Percentiles rank a stretch among this genome's conserved stretches.
phyloP scores from a whole-genome alignment of 768 basidiomycete genomes.

The Russula earlei region DNA sequence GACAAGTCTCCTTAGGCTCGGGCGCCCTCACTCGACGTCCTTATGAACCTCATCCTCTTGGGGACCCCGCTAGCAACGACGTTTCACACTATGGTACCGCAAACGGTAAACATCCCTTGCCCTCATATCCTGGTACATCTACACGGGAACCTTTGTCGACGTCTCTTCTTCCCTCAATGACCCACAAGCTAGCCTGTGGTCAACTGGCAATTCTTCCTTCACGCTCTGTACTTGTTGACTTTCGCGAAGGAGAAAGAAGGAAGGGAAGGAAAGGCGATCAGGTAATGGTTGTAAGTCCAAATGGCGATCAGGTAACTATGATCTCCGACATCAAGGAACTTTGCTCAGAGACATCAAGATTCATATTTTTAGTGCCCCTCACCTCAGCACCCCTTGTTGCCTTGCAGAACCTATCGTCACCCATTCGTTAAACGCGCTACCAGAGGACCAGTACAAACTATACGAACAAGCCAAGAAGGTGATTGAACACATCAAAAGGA shows the following conservation, averaged over 20 bases:
- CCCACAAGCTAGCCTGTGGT: conserved; percentile 40
- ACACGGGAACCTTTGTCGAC: conserved; percentile 11
- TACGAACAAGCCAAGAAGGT: conserved; percentile 39
- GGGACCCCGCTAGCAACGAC: background rate
- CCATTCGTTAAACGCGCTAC: conserved; percentile 32
- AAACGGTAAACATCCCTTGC: background rate
- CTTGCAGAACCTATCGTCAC: conserved; percentile 34
- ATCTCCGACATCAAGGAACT: background rate
- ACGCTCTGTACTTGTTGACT: conserved; percentile 41
- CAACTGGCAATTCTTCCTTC: conserved; percentile 44
- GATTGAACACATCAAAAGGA: conserved; percentile 40
- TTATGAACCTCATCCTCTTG: background rate
- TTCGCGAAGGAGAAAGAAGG: conserved; percentile 44
- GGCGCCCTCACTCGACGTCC: background rate
- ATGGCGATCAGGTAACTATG: conserved; percentile 30
- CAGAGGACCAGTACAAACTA: conserved; percentile 34
- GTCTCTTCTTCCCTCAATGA: conserved; percentile 28
- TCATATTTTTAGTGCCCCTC: conserved; percentile 38
- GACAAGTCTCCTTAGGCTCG: background rate
- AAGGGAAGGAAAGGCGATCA: conserved; percentile 37
- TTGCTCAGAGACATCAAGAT: conserved; percentile 28
- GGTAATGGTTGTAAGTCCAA: conserved; percentile 35
- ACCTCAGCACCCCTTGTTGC: conserved; percentile 41
- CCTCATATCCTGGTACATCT: background rate
- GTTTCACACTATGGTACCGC: background rate